phyloP scores from a whole-genome alignment of 1,139 yeast species.

The Pichia sp. region DNA sequence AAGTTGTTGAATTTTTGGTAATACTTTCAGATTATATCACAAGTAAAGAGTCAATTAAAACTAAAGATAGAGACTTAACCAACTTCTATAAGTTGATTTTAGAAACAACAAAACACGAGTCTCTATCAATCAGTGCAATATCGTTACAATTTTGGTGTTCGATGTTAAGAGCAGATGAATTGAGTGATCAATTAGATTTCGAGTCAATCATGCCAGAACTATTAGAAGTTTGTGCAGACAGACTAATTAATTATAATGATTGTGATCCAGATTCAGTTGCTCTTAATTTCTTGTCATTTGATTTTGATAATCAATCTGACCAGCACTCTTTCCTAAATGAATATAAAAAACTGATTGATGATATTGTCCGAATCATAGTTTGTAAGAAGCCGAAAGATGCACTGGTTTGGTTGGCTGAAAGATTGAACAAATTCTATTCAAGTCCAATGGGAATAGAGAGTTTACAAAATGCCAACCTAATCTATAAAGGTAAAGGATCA shows the following conservation, averaged over 20 bases:
- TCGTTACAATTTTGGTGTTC: conserved; percentile 95
- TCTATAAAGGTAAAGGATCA: conserved; percentile 52
- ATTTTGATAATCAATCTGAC: conserved; percentile 86
- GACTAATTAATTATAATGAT: conserved; percentile 69
- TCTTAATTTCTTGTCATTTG: conserved; percentile 65
- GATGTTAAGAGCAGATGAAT: conserved; percentile 74
- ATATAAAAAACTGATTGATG: conserved; percentile 82
- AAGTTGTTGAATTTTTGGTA: conserved; percentile 90
- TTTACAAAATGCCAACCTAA: conserved; percentile 50
- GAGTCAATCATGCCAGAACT: conserved; percentile 58
- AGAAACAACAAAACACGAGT: conserved; percentile 76
- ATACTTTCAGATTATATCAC: conserved; percentile 77
- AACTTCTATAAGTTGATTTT: conserved; percentile 71
- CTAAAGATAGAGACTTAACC: conserved; percentile 50
- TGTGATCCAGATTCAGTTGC: conserved; percentile 63
- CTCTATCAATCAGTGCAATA: conserved; percentile 84
- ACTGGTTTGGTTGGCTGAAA: conserved; percentile 70
- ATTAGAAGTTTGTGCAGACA: conserved; percentile 71
- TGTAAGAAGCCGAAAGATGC: conserved; percentile 85
- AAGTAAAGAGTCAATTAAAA: conserved; percentile 30
- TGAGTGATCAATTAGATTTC: conserved; percentile 44
- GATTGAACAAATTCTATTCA: conserved; percentile 69
- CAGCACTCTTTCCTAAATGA: conserved; percentile 71
- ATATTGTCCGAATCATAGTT: conserved; percentile 79
- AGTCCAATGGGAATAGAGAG: conserved; percentile 69